phyloP scores from a whole-genome alignment of 1,284 basidiomycete genomes.

The Schizophyllum commune region DNA sequence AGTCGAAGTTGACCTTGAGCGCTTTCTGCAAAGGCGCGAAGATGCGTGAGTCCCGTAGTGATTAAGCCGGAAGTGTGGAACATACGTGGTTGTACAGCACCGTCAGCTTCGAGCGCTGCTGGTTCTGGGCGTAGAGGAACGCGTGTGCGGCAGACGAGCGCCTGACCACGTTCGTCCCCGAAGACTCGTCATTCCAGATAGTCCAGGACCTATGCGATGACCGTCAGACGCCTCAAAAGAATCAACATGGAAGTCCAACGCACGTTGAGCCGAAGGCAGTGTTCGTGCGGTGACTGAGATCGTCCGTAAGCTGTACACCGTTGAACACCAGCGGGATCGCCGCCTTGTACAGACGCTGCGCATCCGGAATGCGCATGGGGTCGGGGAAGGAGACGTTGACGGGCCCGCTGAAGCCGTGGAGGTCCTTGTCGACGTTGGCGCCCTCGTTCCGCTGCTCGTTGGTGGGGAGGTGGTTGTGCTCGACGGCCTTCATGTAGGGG shows the following conservation, averaged over 20 bases:
- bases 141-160: constrained; percentile 31
- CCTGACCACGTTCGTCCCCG: constrained; percentile 9
- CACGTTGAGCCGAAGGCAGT: constrained; percentile 14
- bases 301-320: constrained; percentile 11
- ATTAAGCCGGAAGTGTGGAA: too few relatives aligned
- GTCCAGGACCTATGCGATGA: constrained; percentile 17
- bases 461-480: constrained; percentile 12
- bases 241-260: too few relatives aligned
- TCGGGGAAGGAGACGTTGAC: constrained; percentile 17
- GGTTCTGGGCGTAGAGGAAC: constrained; percentile 26
- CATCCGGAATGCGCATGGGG: constrained; percentile 16
- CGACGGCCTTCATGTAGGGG: constrained; percentile 12
- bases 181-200: constrained; percentile 15
- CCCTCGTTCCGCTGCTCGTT: constrained; percentile 14
- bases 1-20: constrained; percentile 18
- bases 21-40: constrained; percentile 15
- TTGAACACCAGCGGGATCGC: constrained; percentile 13
- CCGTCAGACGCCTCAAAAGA: too few relatives aligned
- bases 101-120: constrained; percentile 21
- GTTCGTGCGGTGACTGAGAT: constrained; percentile 13
- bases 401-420: constrained; percentile 15
- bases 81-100: constrained; percentile 22
- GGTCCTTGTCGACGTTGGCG: constrained; percentile 10
- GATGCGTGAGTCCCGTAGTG: not conserved
- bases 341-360: constrained; percentile 15